Conservation (phyloP, 2,329 filamentous ascomycete species). For the Ophiostoma ulmi region DNA sequence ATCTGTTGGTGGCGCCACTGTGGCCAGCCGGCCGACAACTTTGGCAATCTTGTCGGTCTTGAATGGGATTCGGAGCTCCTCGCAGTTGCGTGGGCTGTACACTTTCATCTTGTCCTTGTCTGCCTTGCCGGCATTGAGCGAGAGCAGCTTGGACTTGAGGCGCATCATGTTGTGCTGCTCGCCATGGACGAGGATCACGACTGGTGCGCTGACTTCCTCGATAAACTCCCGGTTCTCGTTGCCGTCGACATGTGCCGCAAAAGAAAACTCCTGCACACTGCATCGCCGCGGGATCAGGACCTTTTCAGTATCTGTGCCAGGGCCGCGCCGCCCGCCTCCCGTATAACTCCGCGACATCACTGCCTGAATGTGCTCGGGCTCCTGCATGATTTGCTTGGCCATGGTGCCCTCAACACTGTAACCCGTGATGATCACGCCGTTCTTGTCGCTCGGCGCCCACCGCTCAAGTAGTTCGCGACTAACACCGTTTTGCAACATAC, state of each 20-base stretch:
- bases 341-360: constrained; percentile 71
- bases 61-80: constrained; percentile 92
- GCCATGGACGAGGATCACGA: constrained; percentile 94
- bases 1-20: constrained; percentile 61
- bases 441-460: constrained; percentile 94
- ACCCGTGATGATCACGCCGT: constrained; percentile 97
- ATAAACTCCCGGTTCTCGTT: constrained; percentile 96
- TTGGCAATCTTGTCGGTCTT: constrained; percentile 92
- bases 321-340: constrained; percentile 57
- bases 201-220: constrained; percentile 83
- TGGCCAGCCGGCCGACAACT: constrained; percentile 88
- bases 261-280: constrained; percentile 89
- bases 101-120: constrained; percentile 83
- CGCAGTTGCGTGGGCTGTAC: constrained; percentile 88
- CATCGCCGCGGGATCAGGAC: constrained; percentile 88
- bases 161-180: constrained; percentile 98
- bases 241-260: constrained; percentile 94
- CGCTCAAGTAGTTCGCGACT: constrained; percentile 87
- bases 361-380: constrained; percentile 89
- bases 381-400: constrained; percentile 91
- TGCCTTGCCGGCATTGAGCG: constrained; percentile 77
- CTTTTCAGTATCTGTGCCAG: constrained; percentile 70
- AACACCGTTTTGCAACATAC: constrained; percentile 97
- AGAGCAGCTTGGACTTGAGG: constrained; percentile 87
- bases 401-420: constrained; percentile 98